Evolutionary conservation across 805 yeast species (phyloP).

Genomic region (Wickerhamomyces tratensis): DNA sequence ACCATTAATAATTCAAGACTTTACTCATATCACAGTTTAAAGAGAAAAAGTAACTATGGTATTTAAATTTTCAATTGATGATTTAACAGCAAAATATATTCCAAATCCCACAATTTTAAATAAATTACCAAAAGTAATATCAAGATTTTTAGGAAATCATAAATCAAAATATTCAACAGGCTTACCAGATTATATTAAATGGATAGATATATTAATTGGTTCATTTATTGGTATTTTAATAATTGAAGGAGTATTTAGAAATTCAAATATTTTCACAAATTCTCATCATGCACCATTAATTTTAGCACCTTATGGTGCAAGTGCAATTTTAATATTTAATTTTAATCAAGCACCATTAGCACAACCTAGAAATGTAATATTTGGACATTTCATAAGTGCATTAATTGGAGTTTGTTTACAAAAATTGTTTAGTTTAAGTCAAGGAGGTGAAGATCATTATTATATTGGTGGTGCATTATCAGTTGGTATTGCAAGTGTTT

Average conservation of each 20-base stretch:
- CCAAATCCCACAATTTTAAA: constrained; percentile 12
- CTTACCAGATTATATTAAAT: constrained; percentile 27
- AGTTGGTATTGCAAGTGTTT: constrained; percentile 43
- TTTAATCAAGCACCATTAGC: constrained; percentile 47
- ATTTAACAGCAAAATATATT: background rate
- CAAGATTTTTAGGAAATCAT: constrained; percentile 32
- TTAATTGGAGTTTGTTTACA: constrained; percentile 43
- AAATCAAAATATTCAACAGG: constrained; percentile 13
- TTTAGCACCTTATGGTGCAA: constrained; percentile 53
- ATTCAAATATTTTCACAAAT: constrained; percentile 24
- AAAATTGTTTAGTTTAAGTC: constrained; percentile 40
- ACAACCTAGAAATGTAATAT: constrained; percentile 50
- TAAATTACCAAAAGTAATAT: constrained; percentile 24
- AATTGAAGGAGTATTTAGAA: constrained; percentile 36
- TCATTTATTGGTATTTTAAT: constrained; percentile 36
- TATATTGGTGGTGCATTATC: constrained; percentile 52
- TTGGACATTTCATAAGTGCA: constrained; percentile 47
- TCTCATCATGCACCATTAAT: constrained; percentile 33
- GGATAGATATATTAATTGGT: constrained; percentile 37
- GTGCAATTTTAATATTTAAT: constrained; percentile 51
- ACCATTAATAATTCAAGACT: too few species aligned
- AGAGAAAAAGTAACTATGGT: too few species aligned
- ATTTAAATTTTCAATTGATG: too few species aligned
- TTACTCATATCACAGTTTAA: too few species aligned
- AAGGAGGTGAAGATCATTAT: constrained; percentile 33